These are phyloP conservation scores for Oenanthe javanica DNA, from an alignment of 140 eudicot species.

Conservation along the genomic window DNA sequence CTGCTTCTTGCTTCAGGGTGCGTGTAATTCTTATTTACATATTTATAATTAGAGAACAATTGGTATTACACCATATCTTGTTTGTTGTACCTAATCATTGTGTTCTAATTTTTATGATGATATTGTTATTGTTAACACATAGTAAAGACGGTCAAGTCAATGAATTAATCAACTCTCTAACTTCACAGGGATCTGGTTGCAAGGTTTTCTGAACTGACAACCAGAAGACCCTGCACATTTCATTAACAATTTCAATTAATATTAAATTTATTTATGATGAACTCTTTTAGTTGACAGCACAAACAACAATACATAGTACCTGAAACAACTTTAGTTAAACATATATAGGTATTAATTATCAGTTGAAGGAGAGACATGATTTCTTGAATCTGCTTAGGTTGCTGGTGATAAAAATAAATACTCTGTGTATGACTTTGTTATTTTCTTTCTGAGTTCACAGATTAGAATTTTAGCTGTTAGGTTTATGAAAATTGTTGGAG, in stretches of 20 bases:
- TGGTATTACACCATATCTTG: neutral
- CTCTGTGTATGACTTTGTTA: too few relatives aligned
- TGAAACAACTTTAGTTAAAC: neutral
- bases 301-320: neutral
- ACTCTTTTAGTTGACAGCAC: neutral
- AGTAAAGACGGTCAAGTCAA: neutral
- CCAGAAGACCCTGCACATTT: neutral
- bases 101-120: neutral
- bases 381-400: neutral
- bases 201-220: neutral
- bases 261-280: neutral
- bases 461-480: too few relatives aligned
- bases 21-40: constrained; percentile 18
- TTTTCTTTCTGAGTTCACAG: too few relatives aligned
- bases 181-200: too few relatives aligned
- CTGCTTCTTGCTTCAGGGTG: constrained; percentile 95
- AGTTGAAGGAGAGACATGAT: neutral
- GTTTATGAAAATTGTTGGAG: too few relatives aligned
- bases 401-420: too few relatives aligned
- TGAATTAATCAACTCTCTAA: neutral
- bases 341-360: neutral
- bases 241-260: neutral
- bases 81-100: too few relatives aligned
- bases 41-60: neutral
- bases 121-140: neutral